These are phyloP conservation scores for Cercospora beticola DNA, from an alignment of 2,329 filamentous ascomycete species.

Conservation along the genomic window DNA sequence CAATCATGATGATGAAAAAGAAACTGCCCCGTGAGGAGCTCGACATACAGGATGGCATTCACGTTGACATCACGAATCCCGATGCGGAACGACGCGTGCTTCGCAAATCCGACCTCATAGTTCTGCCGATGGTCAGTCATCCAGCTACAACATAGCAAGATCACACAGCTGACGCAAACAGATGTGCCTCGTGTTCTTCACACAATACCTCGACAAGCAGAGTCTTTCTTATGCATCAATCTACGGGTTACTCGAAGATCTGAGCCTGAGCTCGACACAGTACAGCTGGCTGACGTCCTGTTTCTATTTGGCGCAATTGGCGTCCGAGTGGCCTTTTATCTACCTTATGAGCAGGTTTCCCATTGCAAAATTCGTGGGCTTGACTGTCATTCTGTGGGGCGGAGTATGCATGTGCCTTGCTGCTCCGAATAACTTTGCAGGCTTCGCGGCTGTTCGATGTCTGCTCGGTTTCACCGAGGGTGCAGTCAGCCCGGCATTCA, in stretches of 20 bases:
- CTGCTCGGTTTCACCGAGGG: conserved; percentile 49
- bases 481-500: conserved; percentile 48
- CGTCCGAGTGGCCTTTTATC: conserved; percentile 52
- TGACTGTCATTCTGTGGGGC: conserved; percentile 48
- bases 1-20: conserved; percentile 10
- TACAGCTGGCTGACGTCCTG: conserved; percentile 53
- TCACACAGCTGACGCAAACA: conserved; percentile 1
- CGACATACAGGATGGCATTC: background rate
- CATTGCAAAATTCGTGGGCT: conserved; percentile 53
- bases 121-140: conserved; percentile 22
- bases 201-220: conserved; percentile 49
- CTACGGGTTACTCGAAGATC: conserved; percentile 49
- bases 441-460: conserved; percentile 28
- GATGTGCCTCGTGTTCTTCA: conserved; percentile 35
- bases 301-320: conserved; percentile 45
- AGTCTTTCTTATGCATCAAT: conserved; percentile 52
- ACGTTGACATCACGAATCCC: background rate
- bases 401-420: conserved; percentile 48
- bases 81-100: conserved; percentile 18
- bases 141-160: background rate
- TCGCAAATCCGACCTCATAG: conserved; percentile 25
- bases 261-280: conserved; percentile 47
- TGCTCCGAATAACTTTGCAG: conserved; percentile 43
- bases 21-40: background rate
- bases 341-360: conserved; percentile 54